Percentiles rank a stretch among this genome's conserved stretches.
Conservation (phyloP, 2,329 filamentous ascomycete species). For the Arachnopeziza araneosa region DNA sequence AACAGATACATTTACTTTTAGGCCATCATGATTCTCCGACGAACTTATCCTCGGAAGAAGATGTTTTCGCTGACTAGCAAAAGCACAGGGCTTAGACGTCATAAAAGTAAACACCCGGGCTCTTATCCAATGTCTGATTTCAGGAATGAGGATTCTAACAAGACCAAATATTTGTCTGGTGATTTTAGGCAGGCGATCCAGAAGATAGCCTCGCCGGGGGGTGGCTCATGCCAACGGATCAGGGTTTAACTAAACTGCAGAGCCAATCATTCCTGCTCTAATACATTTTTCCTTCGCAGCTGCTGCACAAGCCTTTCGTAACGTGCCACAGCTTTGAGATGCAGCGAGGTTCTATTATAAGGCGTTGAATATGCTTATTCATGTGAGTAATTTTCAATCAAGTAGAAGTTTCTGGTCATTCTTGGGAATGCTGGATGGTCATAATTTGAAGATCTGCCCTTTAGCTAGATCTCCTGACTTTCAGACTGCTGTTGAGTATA, state of each 20-base stretch:
- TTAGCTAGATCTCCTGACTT: too few species aligned
- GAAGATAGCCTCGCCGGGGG: constrained; percentile 20
- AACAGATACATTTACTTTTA: background rate
- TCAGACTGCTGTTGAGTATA: too few species aligned
- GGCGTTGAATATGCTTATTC: too few species aligned
- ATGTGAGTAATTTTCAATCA: too few species aligned
- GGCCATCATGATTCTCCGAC: background rate
- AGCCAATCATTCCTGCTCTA: constrained; percentile 39
- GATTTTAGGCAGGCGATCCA: constrained; percentile 22
- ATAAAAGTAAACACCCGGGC: background rate
- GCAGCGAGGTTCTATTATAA: too few species aligned
- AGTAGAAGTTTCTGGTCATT: too few species aligned
- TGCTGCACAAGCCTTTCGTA: constrained; percentile 64
- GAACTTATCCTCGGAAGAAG: background rate
- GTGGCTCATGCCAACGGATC: constrained; percentile 23
- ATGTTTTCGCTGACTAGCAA: background rate
- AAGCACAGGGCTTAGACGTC: background rate
- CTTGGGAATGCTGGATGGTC: too few species aligned
- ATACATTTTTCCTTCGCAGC: constrained; percentile 56
- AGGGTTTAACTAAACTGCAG: constrained; percentile 25
- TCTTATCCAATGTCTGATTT: constrained; percentile 51
- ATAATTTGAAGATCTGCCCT: too few species aligned
- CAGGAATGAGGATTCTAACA: constrained; percentile 59
- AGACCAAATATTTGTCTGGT: too few species aligned
- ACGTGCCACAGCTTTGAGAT: constrained; percentile 64